phyloP scores from a whole-genome alignment of 805 yeast genomes.

The Candida argentea region DNA sequence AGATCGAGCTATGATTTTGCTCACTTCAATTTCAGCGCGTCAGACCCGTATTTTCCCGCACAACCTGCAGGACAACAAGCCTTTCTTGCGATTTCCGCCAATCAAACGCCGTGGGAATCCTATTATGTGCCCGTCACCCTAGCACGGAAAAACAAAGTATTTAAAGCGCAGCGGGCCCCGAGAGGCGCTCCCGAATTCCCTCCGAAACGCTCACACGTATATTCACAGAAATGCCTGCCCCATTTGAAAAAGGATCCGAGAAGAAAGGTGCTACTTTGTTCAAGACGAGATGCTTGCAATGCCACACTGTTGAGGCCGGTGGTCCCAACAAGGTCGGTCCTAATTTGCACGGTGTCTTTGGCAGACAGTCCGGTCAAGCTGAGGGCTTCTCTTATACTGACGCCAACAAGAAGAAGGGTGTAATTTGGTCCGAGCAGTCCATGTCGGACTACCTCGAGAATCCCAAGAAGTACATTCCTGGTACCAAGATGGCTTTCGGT shows the following conservation, averaged over 20 bases:
- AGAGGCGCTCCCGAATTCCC: constrained; percentile 1
- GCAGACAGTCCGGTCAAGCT: constrained; percentile 87
- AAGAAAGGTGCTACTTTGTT: constrained; percentile 94
- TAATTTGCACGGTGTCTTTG: constrained; percentile 89
- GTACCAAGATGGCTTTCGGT: constrained; percentile 99
- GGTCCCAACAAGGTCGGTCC: constrained; percentile 99
- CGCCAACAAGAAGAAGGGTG: constrained; percentile 95
- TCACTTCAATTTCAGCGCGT: no score
- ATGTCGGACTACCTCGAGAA: constrained; percentile 94
- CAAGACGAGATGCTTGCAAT: constrained; percentile 98
- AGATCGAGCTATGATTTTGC: no score
- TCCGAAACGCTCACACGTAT: constrained; percentile 1
- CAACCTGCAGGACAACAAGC: no score
- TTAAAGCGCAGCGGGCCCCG: constrained; percentile 1
- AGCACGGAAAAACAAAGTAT: not conserved
- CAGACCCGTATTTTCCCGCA: no score
- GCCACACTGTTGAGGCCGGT: constrained; percentile 94
- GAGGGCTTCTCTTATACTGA: constrained; percentile 94
- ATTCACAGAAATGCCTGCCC: constrained; percentile 32
- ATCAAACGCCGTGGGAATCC: no score
- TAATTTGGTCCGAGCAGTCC: constrained; percentile 76
- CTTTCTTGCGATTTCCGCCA: no score
- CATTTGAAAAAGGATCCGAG: constrained; percentile 32
- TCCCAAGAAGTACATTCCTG: constrained; percentile 99
- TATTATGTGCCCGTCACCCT: not conserved